Evolutionary conservation across 768 basidiomycete genomes (phyloP), one percentile per base, ranked within the genome.

Genomic region (Cytidiella melzeri): DNA sequence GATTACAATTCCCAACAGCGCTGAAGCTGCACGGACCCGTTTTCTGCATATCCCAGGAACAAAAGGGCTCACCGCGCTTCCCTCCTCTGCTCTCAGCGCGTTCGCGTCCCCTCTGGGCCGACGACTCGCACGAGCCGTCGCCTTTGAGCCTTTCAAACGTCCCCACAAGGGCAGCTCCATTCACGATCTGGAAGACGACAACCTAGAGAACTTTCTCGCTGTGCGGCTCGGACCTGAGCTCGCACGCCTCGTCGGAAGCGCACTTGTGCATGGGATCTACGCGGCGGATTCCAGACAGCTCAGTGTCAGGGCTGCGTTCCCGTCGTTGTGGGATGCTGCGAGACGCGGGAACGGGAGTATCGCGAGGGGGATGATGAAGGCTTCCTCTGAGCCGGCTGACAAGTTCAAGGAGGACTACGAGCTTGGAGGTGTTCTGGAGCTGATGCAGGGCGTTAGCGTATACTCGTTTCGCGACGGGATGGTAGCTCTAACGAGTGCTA

Each of bases 211-310:
- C 0, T 88, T 98, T 55, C 62, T 97, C 48, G 63, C 77, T 0
- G 74, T 89, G 11, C 73, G 90, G 20, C 87, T 96, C 49, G 89
- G 91, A 0, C 63, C 72, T 5, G 65, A 72, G 2, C 78, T 94
- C 57, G 91, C 94, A 1, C 76, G 81, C 13, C 74, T 77, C 2
- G 74, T 97, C 47, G 87, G 37, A 61, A 90, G 75, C 27, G 85
- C 94, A 0, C 69, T 96, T 50, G 80, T 92, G 1, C 94, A 96
- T 59, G 95, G 95, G 0, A 87, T 98, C 48, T 97, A 97, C 62
- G 92, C 92, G 1, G 80, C 91, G 0, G 92, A 95, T 58, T 79
- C 92, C 2, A 69, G 87, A 2, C 58, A 69, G 36, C 67, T 98
- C 15, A 90, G 88, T 51, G 71, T 92, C 2, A 77, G 84, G 3